These are phyloP conservation scores for Globisporangium apiculatum DNA, from an alignment of 352 stramenopile genomes.

Conservation along the genomic window DNA sequence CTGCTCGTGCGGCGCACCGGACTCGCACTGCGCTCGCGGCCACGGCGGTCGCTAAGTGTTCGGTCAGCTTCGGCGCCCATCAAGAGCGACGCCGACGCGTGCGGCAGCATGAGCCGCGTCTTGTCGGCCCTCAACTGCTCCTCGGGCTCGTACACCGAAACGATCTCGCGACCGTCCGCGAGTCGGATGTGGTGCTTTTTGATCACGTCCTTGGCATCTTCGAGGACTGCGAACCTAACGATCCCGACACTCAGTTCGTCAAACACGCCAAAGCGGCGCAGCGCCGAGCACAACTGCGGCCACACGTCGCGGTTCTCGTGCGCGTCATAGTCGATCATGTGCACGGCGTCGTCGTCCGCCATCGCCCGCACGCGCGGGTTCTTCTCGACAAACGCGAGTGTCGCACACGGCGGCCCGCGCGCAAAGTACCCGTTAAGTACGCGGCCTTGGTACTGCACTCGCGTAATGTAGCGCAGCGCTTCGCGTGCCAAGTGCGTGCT, in stretches of 20 bases:
- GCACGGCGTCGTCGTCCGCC: conserved; percentile 34
- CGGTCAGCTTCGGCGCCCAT: background rate
- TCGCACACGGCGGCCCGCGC: conserved; percentile 53
- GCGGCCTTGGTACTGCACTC: conserved; percentile 29
- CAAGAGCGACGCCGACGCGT: too few relatives aligned
- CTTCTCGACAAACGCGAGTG: conserved; percentile 56
- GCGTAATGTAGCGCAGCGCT: conserved; percentile 39
- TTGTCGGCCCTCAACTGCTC: conserved; percentile 50
- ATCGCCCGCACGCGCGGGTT: conserved; percentile 21
- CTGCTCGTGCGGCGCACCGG: background rate
- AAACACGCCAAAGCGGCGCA: conserved; percentile 45
- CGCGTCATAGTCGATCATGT: conserved; percentile 30
- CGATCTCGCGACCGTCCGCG: conserved; percentile 36
- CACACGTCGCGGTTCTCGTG: conserved; percentile 37
- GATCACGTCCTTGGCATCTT: conserved; percentile 56
- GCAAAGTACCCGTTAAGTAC: conserved; percentile 61
- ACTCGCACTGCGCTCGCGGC: background rate
- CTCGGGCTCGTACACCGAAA: conserved; percentile 62
- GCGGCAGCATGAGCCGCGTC: conserved; percentile 14
- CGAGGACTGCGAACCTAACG: conserved; percentile 8
- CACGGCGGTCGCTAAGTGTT: background rate
- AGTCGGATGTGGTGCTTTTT: conserved; percentile 36
- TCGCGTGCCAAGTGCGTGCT: conserved; percentile 42
- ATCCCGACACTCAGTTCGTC: conserved; percentile 17
- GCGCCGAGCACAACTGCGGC: conserved; percentile 29